A percentile compares a stretch with the other conserved stretches of the same genome.
phyloP scores from a whole-genome alignment of 495 filamentous ascomycete species.

The Corynascus novoguineensis region DNA sequence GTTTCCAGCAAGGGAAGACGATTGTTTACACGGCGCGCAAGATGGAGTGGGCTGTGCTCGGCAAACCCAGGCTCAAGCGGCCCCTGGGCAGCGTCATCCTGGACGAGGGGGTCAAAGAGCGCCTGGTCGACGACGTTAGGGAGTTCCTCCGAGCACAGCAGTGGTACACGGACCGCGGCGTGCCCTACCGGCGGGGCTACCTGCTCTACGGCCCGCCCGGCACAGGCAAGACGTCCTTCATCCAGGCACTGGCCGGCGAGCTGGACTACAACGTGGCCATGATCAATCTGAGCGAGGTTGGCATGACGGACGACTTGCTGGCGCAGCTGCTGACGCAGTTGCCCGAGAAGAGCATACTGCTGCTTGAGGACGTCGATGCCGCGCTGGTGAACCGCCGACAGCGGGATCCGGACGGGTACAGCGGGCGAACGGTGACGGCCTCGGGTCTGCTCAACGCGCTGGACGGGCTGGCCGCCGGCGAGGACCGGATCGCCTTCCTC shows the following conservation, averaged over 20 bases:
- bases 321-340: constrained; percentile 84
- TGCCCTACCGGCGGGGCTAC: constrained; percentile 91
- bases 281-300: constrained; percentile 87
- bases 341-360: constrained; percentile 74
- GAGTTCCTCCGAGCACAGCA: constrained; percentile 72
- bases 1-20: constrained; percentile 86
- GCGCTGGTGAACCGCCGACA: constrained; percentile 80
- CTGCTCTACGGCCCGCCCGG: constrained; percentile 91
- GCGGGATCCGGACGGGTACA: constrained; percentile 76
- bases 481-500: constrained; percentile 87
- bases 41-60: constrained; percentile 79
- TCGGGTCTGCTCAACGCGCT: constrained; percentile 90
- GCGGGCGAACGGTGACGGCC: constrained; percentile 87
- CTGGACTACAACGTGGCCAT: constrained; percentile 93
- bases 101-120: constrained; percentile 77
- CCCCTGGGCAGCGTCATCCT: constrained; percentile 84
- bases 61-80: constrained; percentile 79
- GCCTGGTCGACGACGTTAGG: constrained; percentile 75
- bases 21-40: constrained; percentile 79
- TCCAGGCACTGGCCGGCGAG: constrained; percentile 87
- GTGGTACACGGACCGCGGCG: constrained; percentile 93
- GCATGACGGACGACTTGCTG: constrained; percentile 87
- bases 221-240: constrained; percentile 93
- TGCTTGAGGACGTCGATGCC: constrained; percentile 93
- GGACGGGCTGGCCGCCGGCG: constrained; percentile 91